A percentile compares a stretch with the other conserved stretches of the same genome.
Evolutionary conservation across 768 basidiomycete genomes (phyloP).

Genomic region (Xanthoconium stramineum): DNA sequence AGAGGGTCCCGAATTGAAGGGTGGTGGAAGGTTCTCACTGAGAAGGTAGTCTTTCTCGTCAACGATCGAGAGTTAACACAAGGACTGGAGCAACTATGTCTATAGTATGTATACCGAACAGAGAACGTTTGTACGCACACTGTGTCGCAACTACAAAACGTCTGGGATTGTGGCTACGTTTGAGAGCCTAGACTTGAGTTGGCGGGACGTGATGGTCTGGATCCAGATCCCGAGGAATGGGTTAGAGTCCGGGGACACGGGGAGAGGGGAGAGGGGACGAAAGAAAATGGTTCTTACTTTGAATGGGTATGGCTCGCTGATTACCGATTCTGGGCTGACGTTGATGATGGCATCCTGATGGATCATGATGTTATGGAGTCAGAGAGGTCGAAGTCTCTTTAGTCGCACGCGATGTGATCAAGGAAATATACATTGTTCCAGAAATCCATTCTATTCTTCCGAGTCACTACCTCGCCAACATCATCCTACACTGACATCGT

Average conservation of each 20-base stretch:
- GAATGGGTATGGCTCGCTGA: conserved; percentile 60
- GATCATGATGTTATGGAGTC: conserved; percentile 57
- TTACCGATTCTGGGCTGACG: conserved; percentile 58
- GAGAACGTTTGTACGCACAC: neutral
- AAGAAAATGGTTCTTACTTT: conserved; percentile 55
- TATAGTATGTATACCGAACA: neutral
- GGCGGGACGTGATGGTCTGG: conserved; percentile 56
- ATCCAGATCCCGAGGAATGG: conserved; percentile 62
- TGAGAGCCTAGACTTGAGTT: conserved; percentile 85
- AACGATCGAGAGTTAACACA: conserved; percentile 6
- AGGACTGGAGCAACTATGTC: conserved; percentile 1
- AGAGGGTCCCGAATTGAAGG: neutral
- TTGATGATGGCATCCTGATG: conserved; percentile 86
- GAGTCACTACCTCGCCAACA: conserved; percentile 74
- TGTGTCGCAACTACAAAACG: no score
- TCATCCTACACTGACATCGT: conserved; percentile 83
- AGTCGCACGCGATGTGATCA: neutral
- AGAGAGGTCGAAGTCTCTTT: conserved; percentile 67
- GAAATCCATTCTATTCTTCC: conserved; percentile 81
- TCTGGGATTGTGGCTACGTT: no score
- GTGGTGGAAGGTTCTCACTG: conserved; percentile 12
- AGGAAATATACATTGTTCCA: conserved; percentile 79
- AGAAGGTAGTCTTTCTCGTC: conserved; percentile 18
- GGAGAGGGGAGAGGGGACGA: neutral
- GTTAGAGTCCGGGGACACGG: neutral